phyloP scores from a whole-genome alignment of 2,329 filamentous ascomycete genomes.

The Fusarium austroafricanum region DNA sequence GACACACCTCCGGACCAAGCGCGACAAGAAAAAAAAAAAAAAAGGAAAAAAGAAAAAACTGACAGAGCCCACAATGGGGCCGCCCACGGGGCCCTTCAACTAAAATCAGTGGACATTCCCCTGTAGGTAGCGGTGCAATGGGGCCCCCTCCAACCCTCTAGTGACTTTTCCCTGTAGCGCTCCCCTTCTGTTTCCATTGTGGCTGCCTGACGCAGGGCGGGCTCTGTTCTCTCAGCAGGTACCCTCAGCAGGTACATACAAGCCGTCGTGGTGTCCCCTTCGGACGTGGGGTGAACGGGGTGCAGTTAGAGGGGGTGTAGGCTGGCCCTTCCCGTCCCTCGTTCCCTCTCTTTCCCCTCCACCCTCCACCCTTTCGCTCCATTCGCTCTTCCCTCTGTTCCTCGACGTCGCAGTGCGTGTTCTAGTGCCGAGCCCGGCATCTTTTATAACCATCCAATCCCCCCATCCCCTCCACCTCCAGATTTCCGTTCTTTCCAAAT shows the following conservation, averaged over 20 bases:
- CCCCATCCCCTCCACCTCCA: conserved; percentile 47
- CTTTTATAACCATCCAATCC: conserved; percentile 48
- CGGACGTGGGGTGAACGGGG: conserved; percentile 35
- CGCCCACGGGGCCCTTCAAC: conserved; percentile 29
- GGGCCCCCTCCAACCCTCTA: conserved; percentile 29
- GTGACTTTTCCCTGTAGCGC: conserved; percentile 31
- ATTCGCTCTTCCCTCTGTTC: conserved; percentile 36
- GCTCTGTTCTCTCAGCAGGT: conserved; percentile 44
- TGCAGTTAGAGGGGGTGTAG: conserved; percentile 7
- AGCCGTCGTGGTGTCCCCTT: conserved; percentile 15
- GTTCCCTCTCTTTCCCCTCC: conserved; percentile 38
- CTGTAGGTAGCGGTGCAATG: conserved; percentile 33
- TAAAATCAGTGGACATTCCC: conserved; percentile 26
- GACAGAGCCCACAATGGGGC: conserved; percentile 28
- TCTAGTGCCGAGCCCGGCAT: conserved; percentile 50
- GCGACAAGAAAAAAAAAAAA: background rate
- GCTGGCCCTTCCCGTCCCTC: conserved; percentile 36
- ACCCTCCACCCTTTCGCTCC: conserved; percentile 31
- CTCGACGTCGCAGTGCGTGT: conserved; percentile 38
- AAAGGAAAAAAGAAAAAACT: conserved; percentile 3
- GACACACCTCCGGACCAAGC: conserved; percentile 21
- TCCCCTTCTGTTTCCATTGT: conserved; percentile 46
- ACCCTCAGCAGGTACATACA: conserved; percentile 38
- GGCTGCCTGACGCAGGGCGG: conserved; percentile 40
- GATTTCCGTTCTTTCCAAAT: conserved; percentile 43